These are phyloP conservation scores for Paspalum notatum DNA, from an alignment of 176 grass and related monocot species.

Conservation along the genomic window DNA sequence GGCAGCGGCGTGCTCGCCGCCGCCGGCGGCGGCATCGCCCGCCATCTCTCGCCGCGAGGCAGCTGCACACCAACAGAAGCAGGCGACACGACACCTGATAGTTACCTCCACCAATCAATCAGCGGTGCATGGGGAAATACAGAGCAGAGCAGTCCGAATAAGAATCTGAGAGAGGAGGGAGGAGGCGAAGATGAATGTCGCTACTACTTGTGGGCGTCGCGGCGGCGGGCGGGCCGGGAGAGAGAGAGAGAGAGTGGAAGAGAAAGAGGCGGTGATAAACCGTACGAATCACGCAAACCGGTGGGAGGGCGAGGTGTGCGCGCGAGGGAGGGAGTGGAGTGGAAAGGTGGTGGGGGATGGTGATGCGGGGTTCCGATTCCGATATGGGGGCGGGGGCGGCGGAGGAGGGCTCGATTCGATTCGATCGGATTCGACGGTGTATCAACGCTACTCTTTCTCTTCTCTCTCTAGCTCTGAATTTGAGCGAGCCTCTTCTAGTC, in stretches of 20 bases:
- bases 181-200: slow-evolving; percentile 47
- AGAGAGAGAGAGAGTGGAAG: slow-evolving; percentile 54
- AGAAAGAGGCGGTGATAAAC: slow-evolving; percentile 93
- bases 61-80: slow-evolving; percentile 26
- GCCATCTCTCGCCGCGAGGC: slow-evolving; percentile 37
- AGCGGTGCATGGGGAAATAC: not conserved
- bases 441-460: slow-evolving; percentile 96
- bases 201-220: slow-evolving; percentile 40
- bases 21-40: slow-evolving; percentile 36
- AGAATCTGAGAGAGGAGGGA: not conserved
- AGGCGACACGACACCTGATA: not conserved
- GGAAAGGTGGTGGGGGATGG: slow-evolving; percentile 34
- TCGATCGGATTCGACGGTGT: slow-evolving; percentile 63
- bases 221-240: not conserved
- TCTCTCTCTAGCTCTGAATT: slow-evolving; percentile 56
- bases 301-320: not conserved
- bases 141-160: slow-evolving; percentile 2
- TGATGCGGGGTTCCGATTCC: slow-evolving; percentile 47
- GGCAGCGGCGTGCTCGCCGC: slow-evolving; percentile 43
- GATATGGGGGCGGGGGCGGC: slow-evolving; percentile 18
- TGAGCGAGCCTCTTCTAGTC: not conserved
- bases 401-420: slow-evolving; percentile 28
- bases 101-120: not conserved
- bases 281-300: slow-evolving; percentile 89
- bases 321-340: not conserved